A percentile compares a stretch with the other conserved stretches of the same genome.
Conservation (phyloP, 1,284 basidiomycete genomes). For the Laetiporus sulphureus region DNA sequence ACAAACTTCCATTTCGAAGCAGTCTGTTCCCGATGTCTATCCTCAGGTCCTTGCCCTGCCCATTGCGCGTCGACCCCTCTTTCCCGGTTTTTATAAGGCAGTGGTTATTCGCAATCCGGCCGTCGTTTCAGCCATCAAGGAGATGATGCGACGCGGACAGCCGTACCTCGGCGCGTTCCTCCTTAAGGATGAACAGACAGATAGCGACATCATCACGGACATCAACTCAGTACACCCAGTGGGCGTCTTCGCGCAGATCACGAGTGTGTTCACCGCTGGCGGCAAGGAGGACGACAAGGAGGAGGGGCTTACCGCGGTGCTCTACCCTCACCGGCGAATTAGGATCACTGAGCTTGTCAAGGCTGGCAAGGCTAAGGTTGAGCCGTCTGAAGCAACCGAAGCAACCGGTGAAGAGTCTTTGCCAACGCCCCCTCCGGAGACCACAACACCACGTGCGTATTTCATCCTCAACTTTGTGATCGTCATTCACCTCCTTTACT, state of each 20-base stretch:
- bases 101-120: slow-evolving; percentile 88
- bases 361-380: slow-evolving; percentile 44
- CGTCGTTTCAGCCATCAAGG: slow-evolving; percentile 93
- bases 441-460: slow-evolving; percentile 16
- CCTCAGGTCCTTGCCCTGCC: slow-evolving; percentile 95
- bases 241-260: slow-evolving; percentile 97
- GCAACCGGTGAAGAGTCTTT: slow-evolving; percentile 30
- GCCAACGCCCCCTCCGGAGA: slow-evolving; percentile 32
- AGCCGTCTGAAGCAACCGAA: slow-evolving; percentile 28
- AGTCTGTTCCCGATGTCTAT: slow-evolving; percentile 82
- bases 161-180: slow-evolving; percentile 98
- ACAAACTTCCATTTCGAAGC: slow-evolving; percentile 68
- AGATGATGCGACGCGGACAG: slow-evolving; percentile 95
- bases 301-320: slow-evolving; percentile 87
- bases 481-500: slow-evolving; percentile 3
- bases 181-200: slow-evolving; percentile 90
- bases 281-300: slow-evolving; percentile 63
- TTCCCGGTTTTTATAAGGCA: slow-evolving; percentile 98
- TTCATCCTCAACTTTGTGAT: no score
- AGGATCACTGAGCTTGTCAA: slow-evolving; percentile 85
- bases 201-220: slow-evolving; percentile 90
- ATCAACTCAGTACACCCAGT: slow-evolving; percentile 87
- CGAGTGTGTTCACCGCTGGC: slow-evolving; percentile 74
- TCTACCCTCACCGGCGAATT: slow-evolving; percentile 94
- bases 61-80: slow-evolving; percentile 92